Conservation (phyloP, 129 eudicot species). For the Saussurea involucrata region DNA sequence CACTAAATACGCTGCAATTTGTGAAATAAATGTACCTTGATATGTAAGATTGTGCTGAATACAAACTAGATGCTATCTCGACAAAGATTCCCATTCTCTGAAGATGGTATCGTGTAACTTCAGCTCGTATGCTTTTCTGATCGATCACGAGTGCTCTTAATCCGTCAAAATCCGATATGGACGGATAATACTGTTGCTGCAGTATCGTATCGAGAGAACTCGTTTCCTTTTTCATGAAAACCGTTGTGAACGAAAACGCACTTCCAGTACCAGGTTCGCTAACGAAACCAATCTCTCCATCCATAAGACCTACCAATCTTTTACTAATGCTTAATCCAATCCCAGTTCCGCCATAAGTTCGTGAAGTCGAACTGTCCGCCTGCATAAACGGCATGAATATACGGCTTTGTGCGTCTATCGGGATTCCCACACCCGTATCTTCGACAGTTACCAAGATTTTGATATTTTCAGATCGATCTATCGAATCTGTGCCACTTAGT, state of each 20-base stretch:
- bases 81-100: conserved; percentile 71
- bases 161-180: conserved; percentile 58
- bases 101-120: conserved; percentile 85
- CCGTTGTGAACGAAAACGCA: conserved; percentile 71
- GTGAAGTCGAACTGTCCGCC: conserved; percentile 85
- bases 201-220: conserved; percentile 28
- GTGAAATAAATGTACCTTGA: conserved; percentile 17
- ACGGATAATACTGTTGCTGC: conserved; percentile 33
- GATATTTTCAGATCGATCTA: conserved; percentile 35
- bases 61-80: conserved; percentile 45
- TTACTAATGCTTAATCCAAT: conserved; percentile 92
- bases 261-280: conserved; percentile 71
- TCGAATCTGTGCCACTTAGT: conserved; percentile 20
- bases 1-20: not conserved
- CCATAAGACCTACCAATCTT: conserved; percentile 79
- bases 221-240: conserved; percentile 38
- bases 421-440: conserved; percentile 91
- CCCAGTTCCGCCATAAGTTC: conserved; percentile 91
- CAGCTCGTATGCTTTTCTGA: conserved; percentile 56
- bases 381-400: conserved; percentile 94
- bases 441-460: conserved; percentile 71
- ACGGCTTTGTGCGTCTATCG: conserved; percentile 64
- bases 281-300: conserved; percentile 79
- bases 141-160: conserved; percentile 72
- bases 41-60: conserved; percentile 50